Percentiles rank a stretch among this genome's conserved stretches.
These are phyloP conservation scores for Epithele typhae DNA, from an alignment of 768 basidiomycete species.

Conservation along the genomic window DNA sequence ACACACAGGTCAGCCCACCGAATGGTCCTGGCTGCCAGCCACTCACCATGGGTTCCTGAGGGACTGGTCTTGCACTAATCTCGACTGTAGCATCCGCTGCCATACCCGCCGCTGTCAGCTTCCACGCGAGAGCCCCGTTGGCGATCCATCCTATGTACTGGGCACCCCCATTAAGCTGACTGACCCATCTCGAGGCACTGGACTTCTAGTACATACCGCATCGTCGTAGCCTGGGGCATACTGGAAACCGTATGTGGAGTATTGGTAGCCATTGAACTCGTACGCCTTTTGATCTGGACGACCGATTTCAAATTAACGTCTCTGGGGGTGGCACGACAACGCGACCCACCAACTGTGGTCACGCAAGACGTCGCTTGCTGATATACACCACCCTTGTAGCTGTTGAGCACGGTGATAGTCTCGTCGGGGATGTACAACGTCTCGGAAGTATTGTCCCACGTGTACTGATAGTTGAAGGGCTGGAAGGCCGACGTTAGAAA, in stretches of 20 bases:
- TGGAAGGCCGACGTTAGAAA: conserved; percentile 23
- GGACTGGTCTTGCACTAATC: conserved; percentile 64
- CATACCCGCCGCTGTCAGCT: conserved; percentile 58
- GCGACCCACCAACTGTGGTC: conserved; percentile 37
- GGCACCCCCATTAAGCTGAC: not conserved
- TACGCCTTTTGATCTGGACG: conserved; percentile 69
- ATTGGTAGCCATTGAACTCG: conserved; percentile 49
- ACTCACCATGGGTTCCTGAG: conserved; percentile 80
- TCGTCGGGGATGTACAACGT: conserved; percentile 56
- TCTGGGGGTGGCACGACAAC: conserved; percentile 58
- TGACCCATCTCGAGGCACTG: too few species aligned
- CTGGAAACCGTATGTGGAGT: conserved; percentile 75
- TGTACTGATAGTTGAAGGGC: conserved; percentile 76
- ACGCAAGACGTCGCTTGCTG: conserved; percentile 63
- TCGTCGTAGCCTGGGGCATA: conserved; percentile 64
- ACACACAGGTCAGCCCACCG: not conserved
- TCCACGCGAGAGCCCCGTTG: conserved; percentile 62
- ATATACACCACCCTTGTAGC: conserved; percentile 70
- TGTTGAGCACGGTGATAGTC: conserved; percentile 49
- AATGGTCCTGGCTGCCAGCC: not conserved
- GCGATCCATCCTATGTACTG: conserved; percentile 82
- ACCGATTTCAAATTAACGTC: not conserved
- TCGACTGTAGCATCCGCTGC: conserved; percentile 50
- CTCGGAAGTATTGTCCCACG: conserved; percentile 60
- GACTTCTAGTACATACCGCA: conserved; percentile 42